Conservation (phyloP, 257 asterid genomes). For the Lavandula angustifolia region DNA sequence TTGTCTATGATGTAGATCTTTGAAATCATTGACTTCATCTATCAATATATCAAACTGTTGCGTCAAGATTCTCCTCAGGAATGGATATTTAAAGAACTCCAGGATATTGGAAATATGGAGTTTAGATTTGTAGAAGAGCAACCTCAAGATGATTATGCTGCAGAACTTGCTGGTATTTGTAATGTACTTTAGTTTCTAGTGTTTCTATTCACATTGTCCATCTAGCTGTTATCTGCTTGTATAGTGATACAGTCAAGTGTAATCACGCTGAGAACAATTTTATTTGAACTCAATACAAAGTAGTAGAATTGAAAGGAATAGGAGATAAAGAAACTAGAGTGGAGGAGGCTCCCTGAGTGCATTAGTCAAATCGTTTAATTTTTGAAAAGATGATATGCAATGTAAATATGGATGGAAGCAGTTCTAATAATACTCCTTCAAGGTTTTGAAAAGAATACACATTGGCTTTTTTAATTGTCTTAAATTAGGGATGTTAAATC, state of each 20-base stretch:
- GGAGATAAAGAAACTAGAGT: neutral
- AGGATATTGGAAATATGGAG: slow-evolving; percentile 85
- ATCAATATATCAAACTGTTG: slow-evolving; percentile 90
- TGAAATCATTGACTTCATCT: slow-evolving; percentile 75
- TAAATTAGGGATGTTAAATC: slow-evolving; percentile 25
- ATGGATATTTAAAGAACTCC: slow-evolving; percentile 97
- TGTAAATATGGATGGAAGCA: slow-evolving; percentile 17
- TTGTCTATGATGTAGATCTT: slow-evolving; percentile 57
- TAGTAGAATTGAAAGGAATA: neutral
- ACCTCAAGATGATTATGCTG: slow-evolving; percentile 97
- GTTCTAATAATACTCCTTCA: neutral
- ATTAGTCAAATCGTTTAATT: neutral
- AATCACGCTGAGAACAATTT: neutral
- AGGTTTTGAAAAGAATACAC: neutral
- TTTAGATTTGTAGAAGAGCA: slow-evolving; percentile 95
- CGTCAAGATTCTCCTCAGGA: slow-evolving; percentile 77
- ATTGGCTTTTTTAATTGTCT: neutral
- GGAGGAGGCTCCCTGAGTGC: neutral
- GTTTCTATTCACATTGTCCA: neutral
- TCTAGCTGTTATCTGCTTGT: slow-evolving; percentile 7
- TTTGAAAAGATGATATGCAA: slow-evolving; percentile 12
- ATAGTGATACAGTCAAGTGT: neutral
- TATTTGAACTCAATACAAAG: neutral
- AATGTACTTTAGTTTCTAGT: slow-evolving; percentile 7
- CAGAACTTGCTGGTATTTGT: slow-evolving; percentile 84